Evolutionary conservation across 768 basidiomycete species (phyloP), one percentile per base, ranked within the genome.

Genomic region (Agrocybe praecox): DNA sequence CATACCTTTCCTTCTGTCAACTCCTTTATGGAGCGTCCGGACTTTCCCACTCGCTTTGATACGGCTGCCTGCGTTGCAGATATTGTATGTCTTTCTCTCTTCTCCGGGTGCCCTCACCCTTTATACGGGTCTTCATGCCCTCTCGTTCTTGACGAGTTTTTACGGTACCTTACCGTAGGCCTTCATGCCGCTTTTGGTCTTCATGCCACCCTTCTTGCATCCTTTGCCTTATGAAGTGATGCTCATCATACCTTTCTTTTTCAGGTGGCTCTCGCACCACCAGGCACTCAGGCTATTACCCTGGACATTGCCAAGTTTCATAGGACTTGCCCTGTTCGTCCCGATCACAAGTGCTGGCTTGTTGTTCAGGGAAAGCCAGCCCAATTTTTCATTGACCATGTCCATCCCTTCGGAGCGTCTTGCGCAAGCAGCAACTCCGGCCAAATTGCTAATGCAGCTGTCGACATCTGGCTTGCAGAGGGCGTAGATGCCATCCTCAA

Each of bases 281-380:
- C 58, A 0, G 72, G 74, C 1, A 66, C 69, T 0, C 65, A 74
- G 49, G 74, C 67, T 0, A 64, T 66, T 42, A 70, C 66, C 0
- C 52, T 68, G 0, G 72, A 76, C 59, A 72, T 76, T 22, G 61
- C 57, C 3, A 71, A 72, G 46, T 74, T 71, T 44, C 73, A 75
- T 49, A 58, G 72, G 1, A 75, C 70, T 0, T 68, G 68, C 21
- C 69, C 74, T 0, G 67, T 72, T 4, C 43, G 49, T 6, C 72
- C 73, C 0, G 52, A 59, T 0, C 70, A 75, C 57, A 77, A 76
- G 44, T 46, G 49, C 0, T 74, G 68, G 65, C 62, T 76, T 6
- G 70, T 73, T 0, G 36, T 73, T 11, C 61, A 66, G 45, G 68
- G 62, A 12, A 22, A 11, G 5, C 14, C 46, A 0, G 64, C 64